These are phyloP conservation scores for Rhizomucor miehei DNA, from an alignment of 371 early-diverging fungal genomes.

Conservation along the genomic window DNA sequence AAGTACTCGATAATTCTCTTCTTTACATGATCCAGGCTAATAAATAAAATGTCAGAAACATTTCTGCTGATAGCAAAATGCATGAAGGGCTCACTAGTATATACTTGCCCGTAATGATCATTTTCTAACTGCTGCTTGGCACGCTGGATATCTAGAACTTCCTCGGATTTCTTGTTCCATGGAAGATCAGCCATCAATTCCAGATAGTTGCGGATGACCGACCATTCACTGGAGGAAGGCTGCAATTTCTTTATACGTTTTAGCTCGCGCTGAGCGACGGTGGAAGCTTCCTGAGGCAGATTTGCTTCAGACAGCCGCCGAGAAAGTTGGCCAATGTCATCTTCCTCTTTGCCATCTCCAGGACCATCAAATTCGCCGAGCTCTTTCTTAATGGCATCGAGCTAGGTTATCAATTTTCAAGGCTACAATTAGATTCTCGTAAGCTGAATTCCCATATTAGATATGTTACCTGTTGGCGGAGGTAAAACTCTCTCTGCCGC, in stretches of 20 bases:
- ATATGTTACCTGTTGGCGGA: constrained; percentile 71
- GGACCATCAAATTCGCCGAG: constrained; percentile 52
- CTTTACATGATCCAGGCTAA: constrained; percentile 73
- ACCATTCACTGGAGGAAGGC: constrained; percentile 76
- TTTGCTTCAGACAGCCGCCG: constrained; percentile 58
- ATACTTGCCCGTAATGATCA: constrained; percentile 71
- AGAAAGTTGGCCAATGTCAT: constrained; percentile 61
- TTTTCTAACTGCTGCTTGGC: constrained; percentile 70
- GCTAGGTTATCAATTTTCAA: constrained; percentile 29
- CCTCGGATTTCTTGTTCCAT: constrained; percentile 63
- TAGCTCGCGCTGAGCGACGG: constrained; percentile 69
- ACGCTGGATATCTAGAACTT: constrained; percentile 63
- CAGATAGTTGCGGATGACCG: constrained; percentile 74
- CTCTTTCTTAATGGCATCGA: constrained; percentile 82
- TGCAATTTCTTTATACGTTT: constrained; percentile 63
- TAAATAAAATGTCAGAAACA: neutral
- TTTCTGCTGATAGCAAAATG: neutral
- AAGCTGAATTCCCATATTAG: neutral
- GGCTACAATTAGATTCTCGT: neutral
- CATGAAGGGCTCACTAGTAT: neutral
- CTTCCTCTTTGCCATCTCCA: constrained; percentile 33
- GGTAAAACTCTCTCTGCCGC: constrained; percentile 80
- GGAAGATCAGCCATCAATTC: constrained; percentile 80
- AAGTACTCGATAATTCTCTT: constrained; percentile 80
- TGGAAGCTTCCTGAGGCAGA: constrained; percentile 65